A percentile compares a stretch with the other conserved stretches of the same genome.
phyloP scores from a whole-genome alignment of 2,329 filamentous ascomycete genomes.

The Alternaria rosae region DNA sequence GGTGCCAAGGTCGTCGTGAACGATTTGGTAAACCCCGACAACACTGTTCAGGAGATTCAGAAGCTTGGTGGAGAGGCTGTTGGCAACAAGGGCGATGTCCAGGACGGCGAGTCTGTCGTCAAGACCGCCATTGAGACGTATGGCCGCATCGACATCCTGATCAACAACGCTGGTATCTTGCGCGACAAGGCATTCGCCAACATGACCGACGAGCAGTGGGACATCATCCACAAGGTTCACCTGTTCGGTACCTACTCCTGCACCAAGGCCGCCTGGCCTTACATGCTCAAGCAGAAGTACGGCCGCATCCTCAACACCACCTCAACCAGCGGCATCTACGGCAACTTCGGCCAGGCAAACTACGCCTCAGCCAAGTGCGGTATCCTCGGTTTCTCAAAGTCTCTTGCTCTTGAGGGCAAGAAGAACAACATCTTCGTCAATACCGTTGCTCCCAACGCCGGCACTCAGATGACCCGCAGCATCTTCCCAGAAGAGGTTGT shows the following conservation, averaged over 20 bases:
- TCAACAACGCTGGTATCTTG: slow-evolving; percentile 98
- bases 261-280: slow-evolving; percentile 96
- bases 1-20: slow-evolving; percentile 92
- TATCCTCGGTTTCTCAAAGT: slow-evolving; percentile 94
- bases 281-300: slow-evolving; percentile 98
- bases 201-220: slow-evolving; percentile 95
- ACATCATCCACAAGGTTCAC: slow-evolving; percentile 90
- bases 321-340: slow-evolving; percentile 96
- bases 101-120: slow-evolving; percentile 89
- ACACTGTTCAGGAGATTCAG: slow-evolving; percentile 90
- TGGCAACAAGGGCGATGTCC: slow-evolving; percentile 90
- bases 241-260: slow-evolving; percentile 94
- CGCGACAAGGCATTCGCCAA: slow-evolving; percentile 97
- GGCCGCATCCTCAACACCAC: slow-evolving; percentile 97
- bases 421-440: slow-evolving; percentile 99
- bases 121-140: slow-evolving; percentile 93
- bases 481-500: slow-evolving; percentile 98
- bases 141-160: slow-evolving; percentile 89
- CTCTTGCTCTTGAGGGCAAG: slow-evolving; percentile 87
- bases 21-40: slow-evolving; percentile 90
- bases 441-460: slow-evolving; percentile 96
- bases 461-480: slow-evolving; percentile 91
- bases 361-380: slow-evolving; percentile 77
- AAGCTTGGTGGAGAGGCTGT: slow-evolving; percentile 87
- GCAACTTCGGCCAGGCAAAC: slow-evolving; percentile 98